Conservation (phyloP, 805 yeast species). For the Lipomyces mesembrius region DNA sequence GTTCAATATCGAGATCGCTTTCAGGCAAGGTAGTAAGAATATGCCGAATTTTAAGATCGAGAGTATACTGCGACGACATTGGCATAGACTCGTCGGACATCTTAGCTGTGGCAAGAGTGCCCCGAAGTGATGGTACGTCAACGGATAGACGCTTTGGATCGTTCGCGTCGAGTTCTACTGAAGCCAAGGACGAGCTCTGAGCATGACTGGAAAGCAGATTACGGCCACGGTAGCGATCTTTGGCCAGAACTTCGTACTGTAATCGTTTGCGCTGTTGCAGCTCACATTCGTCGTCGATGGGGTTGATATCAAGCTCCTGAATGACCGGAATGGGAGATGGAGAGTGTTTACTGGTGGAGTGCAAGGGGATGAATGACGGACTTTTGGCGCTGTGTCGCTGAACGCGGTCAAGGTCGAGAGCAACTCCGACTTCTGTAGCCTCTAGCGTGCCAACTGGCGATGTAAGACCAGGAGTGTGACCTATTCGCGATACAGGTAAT, state of each 20-base stretch:
- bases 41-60: conserved; percentile 30
- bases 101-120: conserved; percentile 15
- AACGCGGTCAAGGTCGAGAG: conserved; percentile 25
- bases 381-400: conserved; percentile 1
- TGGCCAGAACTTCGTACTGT: conserved; percentile 15
- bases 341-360: background rate
- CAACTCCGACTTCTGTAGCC: conserved; percentile 23
- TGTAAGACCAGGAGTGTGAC: conserved; percentile 6
- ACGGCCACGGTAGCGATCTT: conserved; percentile 24
- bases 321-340: conserved; percentile 8
- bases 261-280: conserved; percentile 12
- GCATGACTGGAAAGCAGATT: conserved; percentile 13
- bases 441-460: conserved; percentile 34
- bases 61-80: conserved; percentile 17
- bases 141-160: conserved; percentile 29
- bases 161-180: conserved; percentile 14
- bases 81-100: conserved; percentile 8
- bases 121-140: conserved; percentile 28
- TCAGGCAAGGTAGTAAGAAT: conserved; percentile 17
- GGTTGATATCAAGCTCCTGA: conserved; percentile 3
- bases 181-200: conserved; percentile 10
- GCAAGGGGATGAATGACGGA: conserved; percentile 14
- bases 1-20: conserved; percentile 11
- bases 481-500: background rate
- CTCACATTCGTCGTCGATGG: conserved; percentile 24